A percentile compares a stretch with the other conserved stretches of the same genome.
Conservation (phyloP, 2,329 filamentous ascomycete species). For the Apiospora phragmitis region DNA sequence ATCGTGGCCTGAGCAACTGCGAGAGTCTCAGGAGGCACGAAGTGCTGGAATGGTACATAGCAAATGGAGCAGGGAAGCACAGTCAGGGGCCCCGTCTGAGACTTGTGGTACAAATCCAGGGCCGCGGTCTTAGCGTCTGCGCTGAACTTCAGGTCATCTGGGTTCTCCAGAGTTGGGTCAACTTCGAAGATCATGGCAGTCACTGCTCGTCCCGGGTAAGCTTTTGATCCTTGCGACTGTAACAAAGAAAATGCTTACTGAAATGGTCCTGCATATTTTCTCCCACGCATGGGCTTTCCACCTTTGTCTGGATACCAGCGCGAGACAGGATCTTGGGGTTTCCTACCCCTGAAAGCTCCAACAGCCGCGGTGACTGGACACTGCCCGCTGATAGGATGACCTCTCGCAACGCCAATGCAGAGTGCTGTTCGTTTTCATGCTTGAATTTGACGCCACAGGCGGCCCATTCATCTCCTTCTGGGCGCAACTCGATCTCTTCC, state of each 20-base stretch:
- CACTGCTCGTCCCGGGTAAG: constrained; percentile 13
- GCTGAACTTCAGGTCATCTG: constrained; percentile 39
- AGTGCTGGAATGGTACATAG: constrained; percentile 41
- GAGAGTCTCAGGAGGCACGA: constrained; percentile 29
- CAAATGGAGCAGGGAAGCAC: constrained; percentile 41
- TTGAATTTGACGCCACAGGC: constrained; percentile 45
- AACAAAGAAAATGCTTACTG: constrained; percentile 11
- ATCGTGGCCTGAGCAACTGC: constrained; percentile 22
- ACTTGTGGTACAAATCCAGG: constrained; percentile 29
- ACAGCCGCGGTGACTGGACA: constrained; percentile 56
- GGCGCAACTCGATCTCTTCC: constrained; percentile 44
- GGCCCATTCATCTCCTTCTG: constrained; percentile 22
- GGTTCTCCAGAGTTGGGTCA: constrained; percentile 39
- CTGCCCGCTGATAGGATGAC: constrained; percentile 61
- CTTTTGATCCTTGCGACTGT: background rate
- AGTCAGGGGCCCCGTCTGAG: constrained; percentile 36
- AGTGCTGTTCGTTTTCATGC: constrained; percentile 34
- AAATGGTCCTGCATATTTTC: constrained; percentile 51
- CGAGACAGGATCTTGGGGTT: constrained; percentile 40
- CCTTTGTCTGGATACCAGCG: constrained; percentile 42
- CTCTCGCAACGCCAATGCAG: constrained; percentile 41
- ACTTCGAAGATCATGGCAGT: constrained; percentile 44
- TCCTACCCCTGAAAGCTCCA: constrained; percentile 64
- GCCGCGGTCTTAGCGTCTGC: constrained; percentile 28
- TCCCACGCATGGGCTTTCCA: constrained; percentile 46